phyloP scores from a whole-genome alignment of 805 yeast genomes.

The Candida khao-thaluensis region DNA sequence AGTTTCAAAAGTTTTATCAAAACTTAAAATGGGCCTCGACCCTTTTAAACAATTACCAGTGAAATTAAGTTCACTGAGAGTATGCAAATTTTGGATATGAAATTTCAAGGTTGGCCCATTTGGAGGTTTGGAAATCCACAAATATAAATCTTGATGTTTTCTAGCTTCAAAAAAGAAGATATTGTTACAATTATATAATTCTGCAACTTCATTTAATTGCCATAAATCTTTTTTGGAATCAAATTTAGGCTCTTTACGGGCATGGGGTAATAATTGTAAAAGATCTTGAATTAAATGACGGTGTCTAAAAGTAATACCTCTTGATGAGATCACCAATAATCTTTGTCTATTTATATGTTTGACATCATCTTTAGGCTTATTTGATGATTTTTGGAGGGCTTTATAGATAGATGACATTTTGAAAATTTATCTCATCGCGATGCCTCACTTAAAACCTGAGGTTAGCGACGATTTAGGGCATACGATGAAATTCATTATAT shows the following conservation, averaged over 20 bases:
- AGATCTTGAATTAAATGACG: constrained; percentile 90
- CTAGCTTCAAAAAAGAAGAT: constrained; percentile 92
- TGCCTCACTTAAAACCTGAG: too few relatives aligned
- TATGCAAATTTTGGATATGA: constrained; percentile 91
- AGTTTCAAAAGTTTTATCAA: constrained; percentile 70
- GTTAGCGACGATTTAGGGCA: too few relatives aligned
- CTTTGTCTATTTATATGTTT: constrained; percentile 82
- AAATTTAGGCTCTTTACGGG: constrained; percentile 93
- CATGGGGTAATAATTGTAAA: constrained; percentile 79
- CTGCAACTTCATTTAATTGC: constrained; percentile 94
- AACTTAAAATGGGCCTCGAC: constrained; percentile 88
- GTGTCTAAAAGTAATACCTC: constrained; percentile 94
- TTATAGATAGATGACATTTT: constrained; percentile 46
- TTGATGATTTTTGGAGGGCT: constrained; percentile 48
- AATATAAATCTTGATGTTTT: constrained; percentile 90
- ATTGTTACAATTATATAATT: constrained; percentile 94
- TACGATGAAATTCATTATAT: too few relatives aligned
- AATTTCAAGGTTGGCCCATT: constrained; percentile 96
- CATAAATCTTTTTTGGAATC: constrained; percentile 87
- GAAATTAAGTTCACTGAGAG: constrained; percentile 92
- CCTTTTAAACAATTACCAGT: constrained; percentile 96
- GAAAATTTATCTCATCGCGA: constrained; percentile 8
- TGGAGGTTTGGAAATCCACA: constrained; percentile 96
- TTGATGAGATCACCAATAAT: constrained; percentile 82
- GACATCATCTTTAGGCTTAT: constrained; percentile 42